phyloP scores from a whole-genome alignment of 371 early-diverging fungal species.

The Scutellospora calospora region DNA sequence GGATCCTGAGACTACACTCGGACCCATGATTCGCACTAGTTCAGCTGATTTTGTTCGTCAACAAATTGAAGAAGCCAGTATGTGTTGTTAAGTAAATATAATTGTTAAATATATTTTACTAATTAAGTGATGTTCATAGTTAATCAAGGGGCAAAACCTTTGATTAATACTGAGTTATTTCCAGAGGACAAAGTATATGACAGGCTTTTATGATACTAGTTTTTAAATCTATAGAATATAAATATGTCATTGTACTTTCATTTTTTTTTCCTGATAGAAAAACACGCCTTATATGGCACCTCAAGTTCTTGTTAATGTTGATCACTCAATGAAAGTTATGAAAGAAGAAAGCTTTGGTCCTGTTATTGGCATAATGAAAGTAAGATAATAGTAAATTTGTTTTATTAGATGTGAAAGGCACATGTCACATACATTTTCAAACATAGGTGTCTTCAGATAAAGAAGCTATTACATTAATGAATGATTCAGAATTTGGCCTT shows the following conservation, averaged over 20 bases:
- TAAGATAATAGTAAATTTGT: conserved; percentile 8
- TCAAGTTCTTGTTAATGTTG: conserved; percentile 76
- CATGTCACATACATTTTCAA: not conserved
- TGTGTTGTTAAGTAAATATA: conserved; percentile 27
- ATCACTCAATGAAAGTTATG: conserved; percentile 82
- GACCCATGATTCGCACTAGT: conserved; percentile 79
- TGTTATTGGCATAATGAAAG: conserved; percentile 80
- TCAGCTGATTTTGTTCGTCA: conserved; percentile 76
- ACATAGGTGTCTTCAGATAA: conserved; percentile 69
- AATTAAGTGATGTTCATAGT: conserved; percentile 49
- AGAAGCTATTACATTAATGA: conserved; percentile 82
- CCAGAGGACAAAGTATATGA: conserved; percentile 66
- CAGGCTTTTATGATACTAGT: not conserved
- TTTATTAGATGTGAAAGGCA: not conserved
- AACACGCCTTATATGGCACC: conserved; percentile 80
- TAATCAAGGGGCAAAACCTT: conserved; percentile 70
- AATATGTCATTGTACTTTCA: too few species aligned
- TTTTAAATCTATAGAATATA: too few species aligned
- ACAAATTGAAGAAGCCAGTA: conserved; percentile 77
- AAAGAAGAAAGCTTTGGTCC: conserved; percentile 92
- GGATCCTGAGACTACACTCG: conserved; percentile 72
- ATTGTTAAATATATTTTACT: not conserved
- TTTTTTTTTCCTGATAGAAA: conserved; percentile 45
- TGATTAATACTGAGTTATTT: conserved; percentile 68
- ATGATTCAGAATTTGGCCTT: conserved; percentile 84